Evolutionary conservation across 768 basidiomycete species (phyloP).

Genomic region (Termitomyces sp.): DNA sequence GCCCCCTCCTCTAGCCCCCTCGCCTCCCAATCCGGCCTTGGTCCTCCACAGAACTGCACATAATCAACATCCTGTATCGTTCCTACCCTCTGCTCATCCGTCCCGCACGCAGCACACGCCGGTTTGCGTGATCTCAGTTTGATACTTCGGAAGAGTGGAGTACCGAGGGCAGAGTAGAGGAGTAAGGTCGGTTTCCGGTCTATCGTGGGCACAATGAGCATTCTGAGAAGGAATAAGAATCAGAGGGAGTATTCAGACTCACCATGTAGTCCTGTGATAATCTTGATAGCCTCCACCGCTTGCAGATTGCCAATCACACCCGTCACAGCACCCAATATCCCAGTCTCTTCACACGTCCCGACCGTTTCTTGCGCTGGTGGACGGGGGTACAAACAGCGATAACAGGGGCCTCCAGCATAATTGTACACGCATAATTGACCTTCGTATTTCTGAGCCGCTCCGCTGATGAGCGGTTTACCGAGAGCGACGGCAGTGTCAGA

Average conservation of each 20-base stretch:
- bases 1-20: constrained; percentile 45
- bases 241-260: constrained; percentile 39
- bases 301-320: constrained; percentile 89
- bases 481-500: constrained; percentile 81
- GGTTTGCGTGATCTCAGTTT: constrained; percentile 72
- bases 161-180: constrained; percentile 67
- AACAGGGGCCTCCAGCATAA: constrained; percentile 78
- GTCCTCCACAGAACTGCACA: constrained; percentile 82
- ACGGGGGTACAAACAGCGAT: constrained; percentile 88
- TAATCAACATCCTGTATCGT: constrained; percentile 67
- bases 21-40: constrained; percentile 60
- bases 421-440: constrained; percentile 82
- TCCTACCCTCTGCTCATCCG: constrained; percentile 37
- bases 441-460: constrained; percentile 86
- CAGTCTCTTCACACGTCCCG: constrained; percentile 85
- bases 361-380: constrained; percentile 62
- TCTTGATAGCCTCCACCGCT: constrained; percentile 86
- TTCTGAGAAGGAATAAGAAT: not conserved
- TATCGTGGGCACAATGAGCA: constrained; percentile 70
- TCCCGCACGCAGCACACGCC: constrained; percentile 76
- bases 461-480: constrained; percentile 33
- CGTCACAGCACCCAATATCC: constrained; percentile 85
- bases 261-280: constrained; percentile 16
- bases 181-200: constrained; percentile 30
- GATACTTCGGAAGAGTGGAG: constrained; percentile 71